Base-by-base conservation (phyloP, 805 yeast species). In the Nakazawaea wickerhamii region DNA sequence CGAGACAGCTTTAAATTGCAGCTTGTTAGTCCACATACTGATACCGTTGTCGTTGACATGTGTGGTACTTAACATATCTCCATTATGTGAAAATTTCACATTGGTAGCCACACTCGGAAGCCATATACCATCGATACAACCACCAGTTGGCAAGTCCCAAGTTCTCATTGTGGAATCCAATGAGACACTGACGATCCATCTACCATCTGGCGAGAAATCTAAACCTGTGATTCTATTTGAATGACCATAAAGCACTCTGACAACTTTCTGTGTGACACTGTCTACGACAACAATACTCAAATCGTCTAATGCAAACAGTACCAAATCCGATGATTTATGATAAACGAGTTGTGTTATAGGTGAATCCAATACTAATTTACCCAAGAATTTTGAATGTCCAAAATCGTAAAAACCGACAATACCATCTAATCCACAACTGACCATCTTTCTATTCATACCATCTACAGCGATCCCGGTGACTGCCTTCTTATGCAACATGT, bases 131-230 rank as follows among this genome's bases (percentile, higher is more conserved):
- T 93, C 99, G 44, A 93, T 88, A 61, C 98, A 91, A 1, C 90
- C 87, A 38, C 99, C 98, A 1, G 96, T 84, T 32, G 98, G 98
- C 46, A 93, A 73, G 60, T 93, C 98, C 98, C 98, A 93, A 0
- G 96, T 88, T 55, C 99, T 77, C 38, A 93, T 70, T 0, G 98
- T 89, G 2, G 86, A 73, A 58, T 93, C 99, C 47, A 89, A 68
- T 1, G 89, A 74, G 1, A 86, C 80, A 19, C 93, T 79, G 7
- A 93, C 80, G 27, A 93, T 66, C 97, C 98, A 93, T 59, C 97
- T 79, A 27, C 97, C 98, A 59, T 90, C 91, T 4, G 96, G 95
- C 3, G 95, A 81, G 57, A 93, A 91, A 59, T 87, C 97, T 59
- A 91, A 61, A 1, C 86, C 73, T 0, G 97, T 89, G 50, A 93